phyloP scores from a whole-genome alignment of 345 rosid genomes.

The Corchorus capsularis region DNA sequence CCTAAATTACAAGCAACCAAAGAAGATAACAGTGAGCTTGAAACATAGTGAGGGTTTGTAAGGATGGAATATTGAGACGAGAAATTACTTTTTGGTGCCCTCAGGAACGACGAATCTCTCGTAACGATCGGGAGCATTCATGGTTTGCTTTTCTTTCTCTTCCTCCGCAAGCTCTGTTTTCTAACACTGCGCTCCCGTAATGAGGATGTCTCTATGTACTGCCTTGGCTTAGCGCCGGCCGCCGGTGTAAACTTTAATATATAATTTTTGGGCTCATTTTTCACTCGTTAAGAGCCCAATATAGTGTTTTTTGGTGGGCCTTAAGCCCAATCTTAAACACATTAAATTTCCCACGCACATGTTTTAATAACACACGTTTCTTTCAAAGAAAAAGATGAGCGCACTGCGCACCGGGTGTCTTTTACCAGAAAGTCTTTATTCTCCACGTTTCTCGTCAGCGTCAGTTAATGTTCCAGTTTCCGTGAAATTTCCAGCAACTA shows the following conservation, averaged over 20 bases:
- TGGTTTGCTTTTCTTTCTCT: slow-evolving; percentile 31
- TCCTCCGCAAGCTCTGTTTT: neutral
- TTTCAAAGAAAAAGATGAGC: slow-evolving; percentile 7
- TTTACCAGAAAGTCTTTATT: neutral
- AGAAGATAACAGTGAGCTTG: slow-evolving; percentile 3
- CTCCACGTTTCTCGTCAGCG: neutral
- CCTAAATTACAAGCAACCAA: slow-evolving; percentile 43
- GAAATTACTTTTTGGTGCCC: slow-evolving; percentile 69
- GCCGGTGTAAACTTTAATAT: too few relatives aligned
- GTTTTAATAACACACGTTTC: too few relatives aligned
- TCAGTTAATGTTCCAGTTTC: neutral
- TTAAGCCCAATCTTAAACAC: too few relatives aligned
- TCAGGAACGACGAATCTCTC: slow-evolving; percentile 93
- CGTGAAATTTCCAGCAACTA: neutral
- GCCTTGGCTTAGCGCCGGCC: too few relatives aligned
- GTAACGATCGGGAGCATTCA: slow-evolving; percentile 94
- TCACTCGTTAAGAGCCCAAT: too few relatives aligned
- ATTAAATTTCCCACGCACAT: too few relatives aligned
- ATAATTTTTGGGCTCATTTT: too few relatives aligned
- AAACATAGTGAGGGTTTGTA: neutral
- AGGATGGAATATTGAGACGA: neutral
- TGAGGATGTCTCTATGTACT: too few relatives aligned
- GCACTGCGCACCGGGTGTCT: neutral
- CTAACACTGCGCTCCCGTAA: neutral
- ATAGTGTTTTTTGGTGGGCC: too few relatives aligned